Conservation (phyloP, 2,329 filamentous ascomycete genomes). For the Emmonsiellopsis sp. region DNA sequence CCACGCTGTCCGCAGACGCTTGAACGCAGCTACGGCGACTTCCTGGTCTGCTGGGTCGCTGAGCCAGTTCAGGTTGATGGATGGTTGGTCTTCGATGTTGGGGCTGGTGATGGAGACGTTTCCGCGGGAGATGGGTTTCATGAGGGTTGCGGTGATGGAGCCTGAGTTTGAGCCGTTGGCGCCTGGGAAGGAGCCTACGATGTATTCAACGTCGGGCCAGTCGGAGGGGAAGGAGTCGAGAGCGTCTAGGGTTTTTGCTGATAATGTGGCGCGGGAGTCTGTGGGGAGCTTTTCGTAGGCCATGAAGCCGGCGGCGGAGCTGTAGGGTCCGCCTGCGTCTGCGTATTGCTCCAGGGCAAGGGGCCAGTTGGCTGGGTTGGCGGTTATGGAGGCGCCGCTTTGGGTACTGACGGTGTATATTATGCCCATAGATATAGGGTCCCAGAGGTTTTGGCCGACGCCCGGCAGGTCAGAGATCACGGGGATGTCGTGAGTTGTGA, state of each 20-base stretch:
- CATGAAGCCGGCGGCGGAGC: constrained; percentile 20
- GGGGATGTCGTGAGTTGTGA: constrained; percentile 19
- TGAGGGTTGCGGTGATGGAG: constrained; percentile 24
- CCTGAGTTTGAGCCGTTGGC: constrained; percentile 28
- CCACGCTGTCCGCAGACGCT: constrained; percentile 34
- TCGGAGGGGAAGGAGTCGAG: constrained; percentile 24
- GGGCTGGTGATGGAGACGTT: constrained; percentile 34
- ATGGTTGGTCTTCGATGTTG: constrained; percentile 29
- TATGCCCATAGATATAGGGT: constrained; percentile 24
- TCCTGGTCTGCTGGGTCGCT: constrained; percentile 35
- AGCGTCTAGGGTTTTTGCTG: constrained; percentile 11
- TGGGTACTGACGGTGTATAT: constrained; percentile 18
- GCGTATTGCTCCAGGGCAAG: constrained; percentile 12
- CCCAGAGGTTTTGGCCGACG: constrained; percentile 31
- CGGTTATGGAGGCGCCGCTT: constrained; percentile 1
- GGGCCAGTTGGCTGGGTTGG: constrained; percentile 17
- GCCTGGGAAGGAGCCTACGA: constrained; percentile 19
- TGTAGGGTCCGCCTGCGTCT: constrained; percentile 14
- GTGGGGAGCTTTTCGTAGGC: constrained; percentile 26
- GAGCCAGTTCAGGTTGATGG: constrained; percentile 42
- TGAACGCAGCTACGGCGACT: constrained; percentile 36
- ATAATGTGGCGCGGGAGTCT: constrained; percentile 13
- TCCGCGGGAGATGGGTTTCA: constrained; percentile 37
- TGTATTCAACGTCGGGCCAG: constrained; percentile 32
- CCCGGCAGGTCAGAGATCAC: constrained; percentile 22